These are phyloP conservation scores for Plenodomus lindquistii DNA, from an alignment of 2,329 filamentous ascomycete genomes.

Conservation along the genomic window DNA sequence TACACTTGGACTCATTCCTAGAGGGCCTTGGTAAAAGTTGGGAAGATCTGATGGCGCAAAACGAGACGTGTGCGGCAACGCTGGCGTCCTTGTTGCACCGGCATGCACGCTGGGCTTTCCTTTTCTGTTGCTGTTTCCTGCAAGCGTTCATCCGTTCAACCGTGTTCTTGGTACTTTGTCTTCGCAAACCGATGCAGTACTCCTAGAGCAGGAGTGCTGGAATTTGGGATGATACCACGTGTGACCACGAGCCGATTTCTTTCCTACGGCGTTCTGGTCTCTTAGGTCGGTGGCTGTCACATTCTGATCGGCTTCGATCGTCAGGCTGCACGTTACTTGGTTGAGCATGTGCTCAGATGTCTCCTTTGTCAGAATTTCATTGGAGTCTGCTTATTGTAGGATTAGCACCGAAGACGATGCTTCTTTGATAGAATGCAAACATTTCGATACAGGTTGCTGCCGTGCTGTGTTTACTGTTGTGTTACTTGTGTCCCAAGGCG, in stretches of 20 bases:
- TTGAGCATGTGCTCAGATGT: constrained; percentile 15
- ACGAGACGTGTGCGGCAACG: constrained; percentile 6
- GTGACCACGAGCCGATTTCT: constrained; percentile 22
- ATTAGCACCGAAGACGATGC: constrained; percentile 17
- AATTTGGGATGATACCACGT: constrained; percentile 39
- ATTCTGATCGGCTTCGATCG: constrained; percentile 17
- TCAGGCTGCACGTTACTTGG: constrained; percentile 11
- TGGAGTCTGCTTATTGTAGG: constrained; percentile 18
- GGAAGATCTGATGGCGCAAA: not conserved
- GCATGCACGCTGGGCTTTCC: not conserved
- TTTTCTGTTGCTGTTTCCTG: constrained; percentile 11
- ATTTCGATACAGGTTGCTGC: not conserved
- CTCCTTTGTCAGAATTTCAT: constrained; percentile 3
- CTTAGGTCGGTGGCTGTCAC: constrained; percentile 16
- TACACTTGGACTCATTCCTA: constrained; percentile 28
- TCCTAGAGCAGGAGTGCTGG: constrained; percentile 3
- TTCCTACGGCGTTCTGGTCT: constrained; percentile 30
- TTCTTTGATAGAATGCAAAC: constrained; percentile 15
- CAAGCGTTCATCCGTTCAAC: constrained; percentile 10
- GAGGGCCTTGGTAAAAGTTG: constrained; percentile 26
- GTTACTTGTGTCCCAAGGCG: not conserved
- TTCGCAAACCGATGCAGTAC: constrained; percentile 10
- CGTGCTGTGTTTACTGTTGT: not conserved
- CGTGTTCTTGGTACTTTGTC: constrained; percentile 5
- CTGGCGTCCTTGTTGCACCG: constrained; percentile 5